Percentiles rank a stretch among this genome's conserved stretches.
Conservation (phyloP, 2,329 filamentous ascomycete species). For the Sarocladium kiliense region DNA sequence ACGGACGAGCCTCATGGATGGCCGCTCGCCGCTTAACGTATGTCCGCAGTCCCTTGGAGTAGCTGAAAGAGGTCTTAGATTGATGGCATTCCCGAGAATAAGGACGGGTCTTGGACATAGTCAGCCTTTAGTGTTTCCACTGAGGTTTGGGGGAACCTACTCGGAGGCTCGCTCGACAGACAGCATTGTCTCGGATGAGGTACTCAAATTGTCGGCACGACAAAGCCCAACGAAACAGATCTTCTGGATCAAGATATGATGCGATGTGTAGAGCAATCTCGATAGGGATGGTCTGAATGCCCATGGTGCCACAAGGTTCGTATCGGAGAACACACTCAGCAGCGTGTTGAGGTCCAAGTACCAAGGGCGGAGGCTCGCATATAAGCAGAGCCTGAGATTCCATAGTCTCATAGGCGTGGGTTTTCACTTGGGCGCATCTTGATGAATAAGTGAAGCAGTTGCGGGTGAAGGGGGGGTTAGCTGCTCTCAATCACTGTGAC, state of each 20-base stretch:
- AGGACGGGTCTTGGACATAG: neutral
- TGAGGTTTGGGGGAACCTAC: neutral
- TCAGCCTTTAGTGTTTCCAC: neutral
- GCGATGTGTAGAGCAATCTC: conserved; percentile 4
- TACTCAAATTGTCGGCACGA: conserved; percentile 2
- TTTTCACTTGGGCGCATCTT: neutral
- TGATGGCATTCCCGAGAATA: neutral
- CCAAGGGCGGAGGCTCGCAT: neutral
- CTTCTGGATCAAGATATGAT: neutral
- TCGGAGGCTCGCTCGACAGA: neutral
- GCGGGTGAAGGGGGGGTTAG: neutral
- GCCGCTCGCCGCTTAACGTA: conserved; percentile 1
- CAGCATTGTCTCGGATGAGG: conserved; percentile 6
- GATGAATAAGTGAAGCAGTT: neutral
- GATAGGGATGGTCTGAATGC: neutral
- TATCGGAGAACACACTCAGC: neutral
- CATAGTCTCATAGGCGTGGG: neutral
- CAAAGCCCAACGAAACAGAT: conserved; percentile 1
- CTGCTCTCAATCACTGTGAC: too few species aligned
- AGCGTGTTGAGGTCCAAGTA: neutral
- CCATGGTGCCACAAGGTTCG: neutral
- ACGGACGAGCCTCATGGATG: neutral
- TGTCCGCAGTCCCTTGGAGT: neutral
- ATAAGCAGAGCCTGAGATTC: neutral
- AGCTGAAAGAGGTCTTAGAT: neutral